Evolutionary conservation across 257 asterid species (phyloP).

Genomic region (Lavandula angustifolia): DNA sequence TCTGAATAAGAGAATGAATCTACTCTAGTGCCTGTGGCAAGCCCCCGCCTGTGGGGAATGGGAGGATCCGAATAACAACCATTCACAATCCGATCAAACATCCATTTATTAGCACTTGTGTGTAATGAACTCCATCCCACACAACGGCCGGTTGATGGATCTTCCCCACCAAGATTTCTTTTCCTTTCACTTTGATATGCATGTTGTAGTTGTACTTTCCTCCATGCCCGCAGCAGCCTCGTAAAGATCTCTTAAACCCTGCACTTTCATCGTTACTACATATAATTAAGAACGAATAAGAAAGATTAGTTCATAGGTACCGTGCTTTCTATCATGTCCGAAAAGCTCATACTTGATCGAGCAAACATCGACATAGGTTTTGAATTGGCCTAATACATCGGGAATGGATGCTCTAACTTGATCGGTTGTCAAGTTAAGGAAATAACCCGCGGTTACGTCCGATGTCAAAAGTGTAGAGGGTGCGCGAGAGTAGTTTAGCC

Average conservation of each 20-base stretch:
- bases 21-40: conserved; percentile 40
- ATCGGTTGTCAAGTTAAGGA: conserved; percentile 70
- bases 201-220: conserved; percentile 78
- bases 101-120: conserved; percentile 73
- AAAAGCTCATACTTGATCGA: conserved; percentile 77
- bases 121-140: conserved; percentile 90
- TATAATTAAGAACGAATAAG: background rate
- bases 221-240: conserved; percentile 91
- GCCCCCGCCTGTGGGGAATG: conserved; percentile 53
- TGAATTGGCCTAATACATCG: conserved; percentile 67
- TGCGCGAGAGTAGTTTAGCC: conserved; percentile 45
- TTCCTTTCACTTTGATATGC: conserved; percentile 54
- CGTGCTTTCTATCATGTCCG: conserved; percentile 54
- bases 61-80: conserved; percentile 88
- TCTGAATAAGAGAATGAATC: background rate
- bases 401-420: conserved; percentile 77
- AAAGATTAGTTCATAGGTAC: conserved; percentile 32
- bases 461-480: conserved; percentile 79
- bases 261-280: conserved; percentile 22
- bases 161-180: conserved; percentile 58
- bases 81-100: conserved; percentile 61
- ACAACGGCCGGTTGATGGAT: conserved; percentile 55
- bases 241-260: conserved; percentile 74
- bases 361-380: conserved; percentile 64
- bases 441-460: conserved; percentile 80